Percentiles rank a stretch among this genome's conserved stretches.
These are phyloP conservation scores for Metschnikowia chrysomelidarum DNA, from an alignment of 805 yeast genomes.

Conservation along the genomic window DNA sequence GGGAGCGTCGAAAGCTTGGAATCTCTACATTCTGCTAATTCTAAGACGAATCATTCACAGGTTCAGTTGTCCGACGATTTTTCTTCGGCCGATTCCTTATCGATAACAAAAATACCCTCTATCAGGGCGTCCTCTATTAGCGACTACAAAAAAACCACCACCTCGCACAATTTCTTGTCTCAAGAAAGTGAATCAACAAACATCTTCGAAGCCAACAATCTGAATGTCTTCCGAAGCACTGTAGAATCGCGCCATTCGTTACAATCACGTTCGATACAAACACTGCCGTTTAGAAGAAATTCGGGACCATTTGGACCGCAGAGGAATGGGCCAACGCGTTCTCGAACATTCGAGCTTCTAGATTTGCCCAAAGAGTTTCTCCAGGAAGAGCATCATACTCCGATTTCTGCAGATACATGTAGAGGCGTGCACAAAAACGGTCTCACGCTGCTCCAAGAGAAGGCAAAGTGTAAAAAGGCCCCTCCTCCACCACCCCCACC, in stretches of 20 bases:
- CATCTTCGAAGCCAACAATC: constrained; percentile 24
- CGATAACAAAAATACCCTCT: constrained; percentile 26
- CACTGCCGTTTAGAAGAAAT: no score
- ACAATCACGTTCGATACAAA: no score
- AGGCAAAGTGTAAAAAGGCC: constrained; percentile 34
- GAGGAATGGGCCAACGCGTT: constrained; percentile 9
- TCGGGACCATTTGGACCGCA: no score
- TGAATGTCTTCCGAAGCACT: constrained; percentile 25
- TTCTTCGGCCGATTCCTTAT: constrained; percentile 16
- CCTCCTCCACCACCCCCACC: constrained; percentile 42
- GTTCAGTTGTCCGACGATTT: constrained; percentile 1
- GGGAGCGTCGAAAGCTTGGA: constrained; percentile 15
- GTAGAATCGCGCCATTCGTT: background rate
- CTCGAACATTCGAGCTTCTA: constrained; percentile 21
- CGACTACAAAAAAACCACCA: constrained; percentile 37
- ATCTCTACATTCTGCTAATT: constrained; percentile 11
- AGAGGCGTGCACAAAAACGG: constrained; percentile 1
- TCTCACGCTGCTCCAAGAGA: constrained; percentile 15
- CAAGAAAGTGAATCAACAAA: constrained; percentile 1
- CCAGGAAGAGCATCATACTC: constrained; percentile 23
- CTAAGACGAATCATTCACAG: constrained; percentile 1
- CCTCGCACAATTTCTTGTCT: constrained; percentile 24
- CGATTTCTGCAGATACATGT: constrained; percentile 14
- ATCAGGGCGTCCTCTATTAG: constrained; percentile 32
- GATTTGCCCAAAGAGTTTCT: constrained; percentile 35